Conservation (phyloP, 1,284 basidiomycete species). For the Pseudozyma hubeiensis region DNA sequence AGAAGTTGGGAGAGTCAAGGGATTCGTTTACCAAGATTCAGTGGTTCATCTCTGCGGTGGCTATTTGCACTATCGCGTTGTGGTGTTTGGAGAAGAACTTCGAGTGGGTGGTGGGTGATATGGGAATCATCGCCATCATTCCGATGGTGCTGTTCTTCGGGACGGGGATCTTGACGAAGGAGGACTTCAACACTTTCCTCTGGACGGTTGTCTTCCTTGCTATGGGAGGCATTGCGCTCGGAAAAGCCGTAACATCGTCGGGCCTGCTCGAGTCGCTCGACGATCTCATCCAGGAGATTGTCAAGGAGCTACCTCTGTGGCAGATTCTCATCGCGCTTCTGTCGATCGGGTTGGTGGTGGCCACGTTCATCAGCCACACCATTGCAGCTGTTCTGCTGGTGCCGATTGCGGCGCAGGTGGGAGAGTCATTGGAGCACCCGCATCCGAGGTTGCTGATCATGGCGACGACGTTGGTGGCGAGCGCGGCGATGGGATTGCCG, state of each 20-base stretch:
- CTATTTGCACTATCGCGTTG: slow-evolving; percentile 84
- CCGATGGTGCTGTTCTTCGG: slow-evolving; percentile 95
- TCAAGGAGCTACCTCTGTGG: slow-evolving; percentile 81
- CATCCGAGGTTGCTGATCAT: slow-evolving; percentile 67
- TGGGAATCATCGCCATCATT: slow-evolving; percentile 92
- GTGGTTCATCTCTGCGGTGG: slow-evolving; percentile 89
- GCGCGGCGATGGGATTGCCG: slow-evolving; percentile 96
- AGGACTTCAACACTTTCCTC: slow-evolving; percentile 68
- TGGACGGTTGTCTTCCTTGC: slow-evolving; percentile 69
- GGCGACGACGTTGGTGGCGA: slow-evolving; percentile 87
- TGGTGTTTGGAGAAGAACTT: slow-evolving; percentile 92
- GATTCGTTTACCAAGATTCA: slow-evolving; percentile 81
- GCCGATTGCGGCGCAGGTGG: slow-evolving; percentile 93
- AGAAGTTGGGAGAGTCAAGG: slow-evolving; percentile 53
- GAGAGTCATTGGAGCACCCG: slow-evolving; percentile 74
- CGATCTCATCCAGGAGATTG: slow-evolving; percentile 75
- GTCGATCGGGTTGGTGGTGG: slow-evolving; percentile 82
- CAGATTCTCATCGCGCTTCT: slow-evolving; percentile 86
- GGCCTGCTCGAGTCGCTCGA: slow-evolving; percentile 76
- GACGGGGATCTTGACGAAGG: slow-evolving; percentile 92
- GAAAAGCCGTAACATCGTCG: slow-evolving; percentile 90
- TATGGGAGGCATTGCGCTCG: slow-evolving; percentile 98
- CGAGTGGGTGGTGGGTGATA: slow-evolving; percentile 86
- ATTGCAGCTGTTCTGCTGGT: slow-evolving; percentile 95
- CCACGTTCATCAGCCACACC: slow-evolving; percentile 69